Conservation (phyloP, 2,329 filamentous ascomycete genomes). For the Cryphonectria parasitica region DNA sequence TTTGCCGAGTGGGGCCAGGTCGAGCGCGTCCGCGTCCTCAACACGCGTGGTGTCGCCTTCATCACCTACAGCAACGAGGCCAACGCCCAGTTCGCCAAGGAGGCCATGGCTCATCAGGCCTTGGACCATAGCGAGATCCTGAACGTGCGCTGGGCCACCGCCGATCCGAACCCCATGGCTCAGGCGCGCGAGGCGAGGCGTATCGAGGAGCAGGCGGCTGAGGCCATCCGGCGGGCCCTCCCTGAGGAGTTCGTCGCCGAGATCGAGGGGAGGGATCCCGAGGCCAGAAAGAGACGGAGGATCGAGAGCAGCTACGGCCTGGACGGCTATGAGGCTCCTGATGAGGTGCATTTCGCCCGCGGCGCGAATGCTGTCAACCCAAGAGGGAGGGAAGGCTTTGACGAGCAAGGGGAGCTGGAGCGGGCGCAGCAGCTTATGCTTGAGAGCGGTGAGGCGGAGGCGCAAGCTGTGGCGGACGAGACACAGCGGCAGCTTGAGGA, state of each 20-base stretch:
- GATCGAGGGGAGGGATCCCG: constrained; percentile 87
- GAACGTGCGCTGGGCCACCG: constrained; percentile 96
- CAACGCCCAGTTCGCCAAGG: constrained; percentile 88
- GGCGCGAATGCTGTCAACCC: constrained; percentile 71
- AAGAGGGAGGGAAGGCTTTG: constrained; percentile 60
- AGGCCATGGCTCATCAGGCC: constrained; percentile 93
- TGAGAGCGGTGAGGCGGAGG: constrained; percentile 56
- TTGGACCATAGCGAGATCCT: constrained; percentile 90
- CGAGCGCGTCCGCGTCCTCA: constrained; percentile 85
- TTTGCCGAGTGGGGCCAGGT: constrained; percentile 97
- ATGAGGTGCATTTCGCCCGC: constrained; percentile 89
- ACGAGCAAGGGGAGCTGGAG: constrained; percentile 51
- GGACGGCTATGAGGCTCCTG: constrained; percentile 89
- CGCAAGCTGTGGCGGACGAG: constrained; percentile 44
- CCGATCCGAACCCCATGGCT: constrained; percentile 93
- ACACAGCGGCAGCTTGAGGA: constrained; percentile 43
- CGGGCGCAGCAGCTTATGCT: constrained; percentile 63
- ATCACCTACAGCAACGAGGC: constrained; percentile 92
- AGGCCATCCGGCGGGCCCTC: constrained; percentile 85
- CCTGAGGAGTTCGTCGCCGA: constrained; percentile 91
- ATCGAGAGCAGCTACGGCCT: constrained; percentile 88
- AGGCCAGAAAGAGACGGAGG: constrained; percentile 84
- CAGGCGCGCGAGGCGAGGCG: constrained; percentile 87
- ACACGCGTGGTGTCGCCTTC: constrained; percentile 87
- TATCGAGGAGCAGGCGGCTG: constrained; percentile 95